Percentiles rank a stretch among this genome's conserved stretches.
Evolutionary conservation across 805 yeast species (phyloP).

Genomic region (Candida manassasensis): DNA sequence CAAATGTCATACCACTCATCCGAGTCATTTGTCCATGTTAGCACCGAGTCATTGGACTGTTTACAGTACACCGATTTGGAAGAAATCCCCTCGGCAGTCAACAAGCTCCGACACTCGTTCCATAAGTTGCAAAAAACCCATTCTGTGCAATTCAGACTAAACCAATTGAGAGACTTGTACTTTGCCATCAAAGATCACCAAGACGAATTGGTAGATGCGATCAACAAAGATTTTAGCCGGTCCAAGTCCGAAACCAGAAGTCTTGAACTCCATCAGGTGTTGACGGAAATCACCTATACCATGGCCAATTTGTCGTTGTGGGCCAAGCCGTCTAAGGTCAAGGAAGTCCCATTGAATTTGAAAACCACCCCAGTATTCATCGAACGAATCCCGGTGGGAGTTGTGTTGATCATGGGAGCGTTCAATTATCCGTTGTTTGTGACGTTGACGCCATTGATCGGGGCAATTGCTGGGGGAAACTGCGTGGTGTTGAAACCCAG

Average conservation of each 20-base stretch:
- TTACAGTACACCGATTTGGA: slow-evolving; percentile 42
- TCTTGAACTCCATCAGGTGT: slow-evolving; percentile 49
- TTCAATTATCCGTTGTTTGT: slow-evolving; percentile 76
- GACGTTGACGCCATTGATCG: slow-evolving; percentile 59
- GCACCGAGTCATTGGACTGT: neutral
- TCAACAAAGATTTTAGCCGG: slow-evolving; percentile 64
- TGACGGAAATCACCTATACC: slow-evolving; percentile 54
- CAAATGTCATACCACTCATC: neutral
- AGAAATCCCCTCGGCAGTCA: slow-evolving; percentile 46
- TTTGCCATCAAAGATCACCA: slow-evolving; percentile 56
- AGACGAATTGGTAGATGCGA: slow-evolving; percentile 51
- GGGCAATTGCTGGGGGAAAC: slow-evolving; percentile 86
- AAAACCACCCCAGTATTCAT: slow-evolving; percentile 25
- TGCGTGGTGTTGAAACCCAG: slow-evolving; percentile 71
- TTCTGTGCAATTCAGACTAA: slow-evolving; percentile 50
- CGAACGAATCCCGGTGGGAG: slow-evolving; percentile 50
- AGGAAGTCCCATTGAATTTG: slow-evolving; percentile 32
- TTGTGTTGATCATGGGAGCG: slow-evolving; percentile 68
- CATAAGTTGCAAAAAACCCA: slow-evolving; percentile 43
- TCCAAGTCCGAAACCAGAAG: slow-evolving; percentile 55
- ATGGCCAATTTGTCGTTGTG: slow-evolving; percentile 58
- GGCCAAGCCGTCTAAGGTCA: slow-evolving; percentile 47
- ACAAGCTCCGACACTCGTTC: slow-evolving; percentile 37
- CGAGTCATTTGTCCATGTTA: slow-evolving; percentile 1
- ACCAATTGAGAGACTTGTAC: slow-evolving; percentile 64